A percentile compares a stretch with the other conserved stretches of the same genome.
phyloP scores from a whole-genome alignment of 2,329 filamentous ascomycete species.

The Fusarium protoensiforme region DNA sequence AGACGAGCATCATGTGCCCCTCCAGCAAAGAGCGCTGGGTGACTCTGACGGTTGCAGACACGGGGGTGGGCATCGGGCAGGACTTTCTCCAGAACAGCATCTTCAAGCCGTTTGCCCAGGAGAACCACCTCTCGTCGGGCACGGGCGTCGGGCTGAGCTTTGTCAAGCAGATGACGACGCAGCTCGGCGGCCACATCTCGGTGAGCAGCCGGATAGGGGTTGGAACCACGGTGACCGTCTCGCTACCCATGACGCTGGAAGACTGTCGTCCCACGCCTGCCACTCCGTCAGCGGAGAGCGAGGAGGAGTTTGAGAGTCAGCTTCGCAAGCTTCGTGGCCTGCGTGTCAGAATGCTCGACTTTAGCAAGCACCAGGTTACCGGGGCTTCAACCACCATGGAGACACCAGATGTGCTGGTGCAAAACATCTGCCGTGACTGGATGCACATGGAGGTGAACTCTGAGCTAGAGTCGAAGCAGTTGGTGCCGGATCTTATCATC shows the following conservation, averaged over 20 bases:
- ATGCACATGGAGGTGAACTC: conserved; percentile 34
- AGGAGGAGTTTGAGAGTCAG: conserved; percentile 44
- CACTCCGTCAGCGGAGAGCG: conserved; percentile 12
- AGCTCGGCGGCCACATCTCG: conserved; percentile 68
- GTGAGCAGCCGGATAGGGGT: conserved; percentile 59
- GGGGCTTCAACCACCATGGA: not conserved
- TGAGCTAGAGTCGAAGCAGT: not conserved
- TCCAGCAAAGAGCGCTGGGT: conserved; percentile 25
- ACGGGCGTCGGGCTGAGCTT: conserved; percentile 74
- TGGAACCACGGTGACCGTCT: conserved; percentile 52
- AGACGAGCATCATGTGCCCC: conserved; percentile 5
- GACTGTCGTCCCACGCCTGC: not conserved
- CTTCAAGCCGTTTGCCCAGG: conserved; percentile 73
- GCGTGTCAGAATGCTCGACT: conserved; percentile 33
- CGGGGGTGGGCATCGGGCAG: conserved; percentile 72
- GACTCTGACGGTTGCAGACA: conserved; percentile 66
- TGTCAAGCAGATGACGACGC: conserved; percentile 68
- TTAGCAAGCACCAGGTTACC: not conserved
- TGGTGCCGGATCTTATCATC: conserved; percentile 44
- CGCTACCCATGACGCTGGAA: conserved; percentile 42
- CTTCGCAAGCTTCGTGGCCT: conserved; percentile 46
- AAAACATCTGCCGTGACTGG: conserved; percentile 19
- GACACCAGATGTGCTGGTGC: conserved; percentile 7
- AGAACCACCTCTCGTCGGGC: conserved; percentile 68
- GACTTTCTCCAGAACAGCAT: conserved; percentile 70